Evolutionary conservation across 495 filamentous ascomycete genomes (phyloP).

Genomic region (Hypoxylon cercidicola): DNA sequence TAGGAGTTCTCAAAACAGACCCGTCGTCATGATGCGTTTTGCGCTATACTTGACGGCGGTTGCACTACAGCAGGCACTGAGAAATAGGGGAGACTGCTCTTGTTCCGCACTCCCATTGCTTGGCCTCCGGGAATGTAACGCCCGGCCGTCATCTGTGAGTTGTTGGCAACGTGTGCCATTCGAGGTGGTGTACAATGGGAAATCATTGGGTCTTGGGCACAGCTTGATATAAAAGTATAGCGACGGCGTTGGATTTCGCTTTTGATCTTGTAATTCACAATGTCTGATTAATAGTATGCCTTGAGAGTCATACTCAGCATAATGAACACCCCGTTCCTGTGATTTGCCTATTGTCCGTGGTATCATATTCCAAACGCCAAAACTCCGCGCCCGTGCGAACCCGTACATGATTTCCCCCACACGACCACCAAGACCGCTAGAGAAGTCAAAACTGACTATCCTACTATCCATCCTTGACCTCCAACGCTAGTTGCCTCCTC

Average conservation of each 20-base stretch:
- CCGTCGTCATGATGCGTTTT: too few relatives aligned
- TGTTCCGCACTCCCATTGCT: too few relatives aligned
- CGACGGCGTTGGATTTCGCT: conserved; percentile 2
- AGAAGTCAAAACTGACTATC: neutral
- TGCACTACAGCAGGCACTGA: too few relatives aligned
- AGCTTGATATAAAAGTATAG: neutral
- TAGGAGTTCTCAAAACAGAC: conserved; percentile 51
- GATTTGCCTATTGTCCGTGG: conserved; percentile 1
- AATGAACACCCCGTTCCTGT: conserved; percentile 1
- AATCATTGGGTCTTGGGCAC: neutral
- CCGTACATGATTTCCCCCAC: neutral
- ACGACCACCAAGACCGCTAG: neutral
- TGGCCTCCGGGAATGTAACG: too few relatives aligned
- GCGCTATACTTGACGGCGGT: too few relatives aligned
- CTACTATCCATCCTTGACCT: conserved; percentile 13
- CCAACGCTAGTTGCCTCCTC: conserved; percentile 14
- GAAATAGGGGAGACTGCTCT: too few relatives aligned
- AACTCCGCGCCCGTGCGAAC: conserved; percentile 28
- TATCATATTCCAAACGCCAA: conserved; percentile 30
- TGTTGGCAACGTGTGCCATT: too few relatives aligned
- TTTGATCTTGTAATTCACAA: neutral
- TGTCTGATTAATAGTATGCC: neutral
- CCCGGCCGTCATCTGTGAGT: too few relatives aligned
- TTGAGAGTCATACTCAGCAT: neutral
- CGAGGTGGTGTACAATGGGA: neutral